Conservation (phyloP, 75 land plant genomes). For the Ceratopteris richardii region DNA sequence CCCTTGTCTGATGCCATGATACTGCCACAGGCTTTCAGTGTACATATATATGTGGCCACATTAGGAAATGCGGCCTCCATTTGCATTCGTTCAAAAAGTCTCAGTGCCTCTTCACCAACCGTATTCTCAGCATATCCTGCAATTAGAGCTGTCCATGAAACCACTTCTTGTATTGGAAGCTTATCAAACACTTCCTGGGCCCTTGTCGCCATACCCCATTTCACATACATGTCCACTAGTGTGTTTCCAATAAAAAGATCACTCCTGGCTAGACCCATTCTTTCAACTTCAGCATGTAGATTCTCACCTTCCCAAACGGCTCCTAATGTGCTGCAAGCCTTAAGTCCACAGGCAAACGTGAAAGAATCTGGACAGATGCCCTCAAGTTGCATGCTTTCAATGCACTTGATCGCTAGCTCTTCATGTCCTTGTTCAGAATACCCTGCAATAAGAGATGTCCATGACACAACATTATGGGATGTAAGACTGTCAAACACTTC, state of each 20-base stretch:
- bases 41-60: slow-evolving; percentile 18
- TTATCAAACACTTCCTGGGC: slow-evolving; percentile 34
- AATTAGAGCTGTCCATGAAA: slow-evolving; percentile 11
- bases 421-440: slow-evolving; percentile 19
- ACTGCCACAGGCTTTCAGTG: slow-evolving; percentile 29
- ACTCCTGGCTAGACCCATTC: slow-evolving; percentile 16
- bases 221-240: slow-evolving; percentile 33
- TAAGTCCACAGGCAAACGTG: slow-evolving; percentile 40
- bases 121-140: slow-evolving; percentile 9
- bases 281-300: neutral
- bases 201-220: slow-evolving; percentile 11
- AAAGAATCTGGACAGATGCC: slow-evolving; percentile 29
- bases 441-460: slow-evolving; percentile 41
- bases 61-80: slow-evolving; percentile 14
- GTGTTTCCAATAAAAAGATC: slow-evolving; percentile 39
- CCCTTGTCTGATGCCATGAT: slow-evolving; percentile 22
- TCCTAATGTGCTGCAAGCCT: slow-evolving; percentile 22
- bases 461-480: slow-evolving; percentile 37
- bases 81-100: slow-evolving; percentile 24
- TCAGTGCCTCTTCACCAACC: too few relatives aligned
- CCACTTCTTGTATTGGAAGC: too few relatives aligned
- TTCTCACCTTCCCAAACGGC: slow-evolving; percentile 1
- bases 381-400: slow-evolving; percentile 8
- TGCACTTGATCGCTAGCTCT: slow-evolving; percentile 22
- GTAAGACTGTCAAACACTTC: slow-evolving; percentile 51